phyloP scores from a whole-genome alignment of 305 asterid genomes.

The Ilex paraguariensis region DNA sequence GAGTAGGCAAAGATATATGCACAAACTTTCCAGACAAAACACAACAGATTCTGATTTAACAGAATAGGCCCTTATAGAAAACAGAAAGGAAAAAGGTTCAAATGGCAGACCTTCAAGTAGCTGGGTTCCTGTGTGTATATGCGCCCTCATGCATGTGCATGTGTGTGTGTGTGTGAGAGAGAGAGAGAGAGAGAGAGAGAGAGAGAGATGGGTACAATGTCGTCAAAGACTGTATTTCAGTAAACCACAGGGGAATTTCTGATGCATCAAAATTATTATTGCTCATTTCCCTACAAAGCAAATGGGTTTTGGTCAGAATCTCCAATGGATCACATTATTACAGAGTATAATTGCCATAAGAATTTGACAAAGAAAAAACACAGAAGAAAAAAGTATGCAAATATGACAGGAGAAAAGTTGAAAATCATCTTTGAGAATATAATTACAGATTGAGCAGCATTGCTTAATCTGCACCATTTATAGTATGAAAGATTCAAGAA shows the following conservation, averaged over 20 bases:
- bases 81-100: no score
- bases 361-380: constrained; percentile 1
- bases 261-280: constrained; percentile 69
- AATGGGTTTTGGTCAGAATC: constrained; percentile 7
- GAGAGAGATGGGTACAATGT: constrained; percentile 41
- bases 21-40: no score
- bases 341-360: not conserved
- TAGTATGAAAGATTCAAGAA: constrained; percentile 2
- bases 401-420: not conserved
- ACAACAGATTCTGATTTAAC: no score
- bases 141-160: no score
- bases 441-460: not conserved
- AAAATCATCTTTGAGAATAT: constrained; percentile 1
- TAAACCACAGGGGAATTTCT: constrained; percentile 55
- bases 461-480: not conserved
- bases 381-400: not conserved
- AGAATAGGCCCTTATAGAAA: no score
- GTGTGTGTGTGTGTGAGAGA: no score
- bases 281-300: constrained; percentile 83
- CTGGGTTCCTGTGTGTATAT: no score
- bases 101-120: no score
- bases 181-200: no score
- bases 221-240: constrained; percentile 64
- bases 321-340: constrained; percentile 7
- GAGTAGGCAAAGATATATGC: no score